These are phyloP conservation scores for Mycena albidolilacea DNA, from an alignment of 768 basidiomycete genomes.

Conservation along the genomic window DNA sequence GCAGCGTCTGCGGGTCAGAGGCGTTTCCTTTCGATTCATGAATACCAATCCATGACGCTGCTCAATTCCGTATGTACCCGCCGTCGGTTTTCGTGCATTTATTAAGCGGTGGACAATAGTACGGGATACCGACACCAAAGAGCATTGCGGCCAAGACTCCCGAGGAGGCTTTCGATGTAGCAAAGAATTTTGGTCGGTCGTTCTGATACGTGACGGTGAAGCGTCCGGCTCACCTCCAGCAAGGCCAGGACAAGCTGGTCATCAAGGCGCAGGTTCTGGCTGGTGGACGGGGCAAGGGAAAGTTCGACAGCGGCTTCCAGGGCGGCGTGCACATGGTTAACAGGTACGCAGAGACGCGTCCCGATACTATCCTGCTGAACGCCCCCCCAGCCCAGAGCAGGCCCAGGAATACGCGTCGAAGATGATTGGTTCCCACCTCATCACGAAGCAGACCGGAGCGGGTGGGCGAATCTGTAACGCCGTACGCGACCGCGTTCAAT, in stretches of 20 bases:
- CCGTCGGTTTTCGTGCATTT: slow-evolving; percentile 12
- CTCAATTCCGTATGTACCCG: slow-evolving; percentile 84
- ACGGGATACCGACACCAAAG: slow-evolving; percentile 96
- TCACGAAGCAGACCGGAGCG: slow-evolving; percentile 98
- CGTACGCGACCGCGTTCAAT: slow-evolving; percentile 61
- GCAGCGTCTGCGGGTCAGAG: slow-evolving; percentile 84
- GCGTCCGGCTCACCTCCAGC: slow-evolving; percentile 27
- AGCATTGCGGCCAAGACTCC: slow-evolving; percentile 89
- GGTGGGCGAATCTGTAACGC: slow-evolving; percentile 95
- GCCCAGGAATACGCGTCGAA: slow-evolving; percentile 89
- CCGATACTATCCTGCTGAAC: slow-evolving; percentile 24
- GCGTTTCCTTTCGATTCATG: slow-evolving; percentile 96
- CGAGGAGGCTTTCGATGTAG: slow-evolving; percentile 91
- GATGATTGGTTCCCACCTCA: slow-evolving; percentile 96
- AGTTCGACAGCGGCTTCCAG: slow-evolving; percentile 95
- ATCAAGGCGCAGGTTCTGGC: slow-evolving; percentile 99
- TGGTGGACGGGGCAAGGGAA: slow-evolving; percentile 98
- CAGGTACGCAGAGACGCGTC: slow-evolving; percentile 64
- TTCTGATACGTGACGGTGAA: slow-evolving; percentile 29
- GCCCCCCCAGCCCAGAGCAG: slow-evolving; percentile 77
- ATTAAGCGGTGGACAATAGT: slow-evolving; percentile 62
- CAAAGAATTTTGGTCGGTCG: slow-evolving; percentile 86
- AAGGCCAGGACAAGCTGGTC: slow-evolving; percentile 86
- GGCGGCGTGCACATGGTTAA: slow-evolving; percentile 97
- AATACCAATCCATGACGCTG: slow-evolving; percentile 96